phyloP scores from a whole-genome alignment of 768 basidiomycete genomes.

The Harrya chromipes region DNA sequence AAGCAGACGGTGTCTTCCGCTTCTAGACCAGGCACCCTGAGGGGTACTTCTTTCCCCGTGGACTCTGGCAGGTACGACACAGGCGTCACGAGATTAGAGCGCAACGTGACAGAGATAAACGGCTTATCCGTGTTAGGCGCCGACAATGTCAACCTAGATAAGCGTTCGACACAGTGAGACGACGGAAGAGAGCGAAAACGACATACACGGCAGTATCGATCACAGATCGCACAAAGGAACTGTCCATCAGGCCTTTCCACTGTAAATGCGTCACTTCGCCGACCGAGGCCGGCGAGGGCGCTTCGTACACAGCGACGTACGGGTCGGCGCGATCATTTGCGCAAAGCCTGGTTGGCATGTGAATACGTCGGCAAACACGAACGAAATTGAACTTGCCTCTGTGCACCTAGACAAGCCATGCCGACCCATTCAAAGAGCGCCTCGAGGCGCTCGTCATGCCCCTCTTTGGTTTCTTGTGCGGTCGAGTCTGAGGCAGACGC shows the following conservation, averaged over 20 bases:
- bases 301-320: conserved; percentile 63
- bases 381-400: conserved; percentile 43
- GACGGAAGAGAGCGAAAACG: no score
- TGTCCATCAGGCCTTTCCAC: conserved; percentile 59
- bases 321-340: conserved; percentile 66
- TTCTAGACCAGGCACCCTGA: conserved; percentile 43
- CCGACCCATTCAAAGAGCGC: conserved; percentile 72
- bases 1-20: conserved; percentile 55
- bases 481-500: background rate
- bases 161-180: background rate
- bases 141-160: conserved; percentile 9
- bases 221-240: conserved; percentile 50
- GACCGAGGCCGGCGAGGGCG: conserved; percentile 43
- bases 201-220: conserved; percentile 43
- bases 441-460: conserved; percentile 46
- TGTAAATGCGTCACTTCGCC: conserved; percentile 51
- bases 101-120: conserved; percentile 22
- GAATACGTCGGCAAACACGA: background rate
- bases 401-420: conserved; percentile 62
- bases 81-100: conserved; percentile 45
- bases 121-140: conserved; percentile 6
- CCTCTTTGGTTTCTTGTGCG: conserved; percentile 39
- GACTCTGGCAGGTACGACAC: conserved; percentile 47
- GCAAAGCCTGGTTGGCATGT: conserved; percentile 42
- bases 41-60: conserved; percentile 26